phyloP scores from a whole-genome alignment of 106 monocot genomes.

The Dioscorea dumetorum region DNA sequence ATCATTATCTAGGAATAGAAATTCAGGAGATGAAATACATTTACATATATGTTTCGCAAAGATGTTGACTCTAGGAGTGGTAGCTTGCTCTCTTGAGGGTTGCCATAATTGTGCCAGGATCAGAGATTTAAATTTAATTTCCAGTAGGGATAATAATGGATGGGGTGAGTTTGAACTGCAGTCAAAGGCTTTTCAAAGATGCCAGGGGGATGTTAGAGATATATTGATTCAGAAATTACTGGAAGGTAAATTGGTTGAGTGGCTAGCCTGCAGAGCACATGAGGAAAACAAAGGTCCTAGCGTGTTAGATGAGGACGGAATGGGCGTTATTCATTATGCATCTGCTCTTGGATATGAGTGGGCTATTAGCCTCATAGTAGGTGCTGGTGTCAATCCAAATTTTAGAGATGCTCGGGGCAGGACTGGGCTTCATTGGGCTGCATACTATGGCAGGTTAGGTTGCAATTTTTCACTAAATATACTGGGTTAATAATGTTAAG shows the following conservation, averaged over 20 bases:
- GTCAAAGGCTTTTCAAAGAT: background rate
- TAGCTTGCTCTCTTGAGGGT: constrained; percentile 27
- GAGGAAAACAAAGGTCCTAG: constrained; percentile 50
- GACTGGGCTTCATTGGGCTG: constrained; percentile 67
- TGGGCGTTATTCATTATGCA: constrained; percentile 47
- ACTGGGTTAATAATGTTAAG: background rate
- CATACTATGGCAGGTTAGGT: constrained; percentile 46
- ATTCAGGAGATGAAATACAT: constrained; percentile 28
- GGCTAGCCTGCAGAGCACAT: constrained; percentile 43
- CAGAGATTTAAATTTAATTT: constrained; percentile 6
- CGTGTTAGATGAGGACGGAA: constrained; percentile 26
- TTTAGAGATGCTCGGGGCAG: constrained; percentile 50
- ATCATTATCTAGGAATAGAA: constrained; percentile 2
- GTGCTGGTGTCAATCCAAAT: constrained; percentile 39
- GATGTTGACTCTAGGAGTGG: constrained; percentile 18
- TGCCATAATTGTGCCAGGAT: constrained; percentile 31
- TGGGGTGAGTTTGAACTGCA: constrained; percentile 22
- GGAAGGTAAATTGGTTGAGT: constrained; percentile 36
- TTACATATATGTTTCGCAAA: constrained; percentile 46
- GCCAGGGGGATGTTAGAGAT: constrained; percentile 17
- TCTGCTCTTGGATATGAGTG: constrained; percentile 64
- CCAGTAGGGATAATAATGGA: constrained; percentile 18
- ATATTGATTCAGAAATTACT: constrained; percentile 34
- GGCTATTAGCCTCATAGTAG: constrained; percentile 38
- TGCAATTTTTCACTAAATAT: background rate